These are phyloP conservation scores for Spizellomyces sp. DNA, from an alignment of 192 early-diverging fungal genomes.

Conservation along the genomic window DNA sequence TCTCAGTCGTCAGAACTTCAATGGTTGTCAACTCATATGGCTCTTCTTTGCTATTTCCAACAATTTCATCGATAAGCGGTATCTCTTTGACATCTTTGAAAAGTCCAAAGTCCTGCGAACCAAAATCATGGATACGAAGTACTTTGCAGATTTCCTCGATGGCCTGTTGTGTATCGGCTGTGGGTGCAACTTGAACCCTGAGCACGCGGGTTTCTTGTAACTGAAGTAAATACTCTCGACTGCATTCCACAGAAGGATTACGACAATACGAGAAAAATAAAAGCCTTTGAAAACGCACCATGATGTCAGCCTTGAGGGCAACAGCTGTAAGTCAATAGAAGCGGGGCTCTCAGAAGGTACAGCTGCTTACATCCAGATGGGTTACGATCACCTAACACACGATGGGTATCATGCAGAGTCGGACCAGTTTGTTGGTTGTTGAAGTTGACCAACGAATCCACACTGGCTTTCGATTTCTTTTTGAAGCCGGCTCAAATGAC, in stretches of 20 bases:
- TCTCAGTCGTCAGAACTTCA: no score
- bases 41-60: constrained; percentile 4
- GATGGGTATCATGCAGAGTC: no score
- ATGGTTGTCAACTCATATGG: constrained; percentile 3
- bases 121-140: not conserved
- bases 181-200: not conserved
- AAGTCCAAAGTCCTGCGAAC: not conserved
- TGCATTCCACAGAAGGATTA: constrained; percentile 1
- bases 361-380: no score
- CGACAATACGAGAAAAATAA: not conserved
- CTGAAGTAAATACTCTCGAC: constrained; percentile 2
- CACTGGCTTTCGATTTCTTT: no score
- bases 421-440: no score
- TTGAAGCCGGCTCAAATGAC: no score
- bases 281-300: constrained; percentile 1
- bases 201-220: constrained; percentile 3
- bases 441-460: no score
- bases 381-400: no score
- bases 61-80: not conserved
- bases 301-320: not conserved
- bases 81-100: constrained; percentile 3
- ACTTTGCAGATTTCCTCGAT: not conserved
- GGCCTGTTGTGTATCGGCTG: constrained; percentile 1
- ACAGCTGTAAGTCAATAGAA: not conserved
- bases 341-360: no score